Evolutionary conservation across 148 eudicot genomes (phyloP), one percentile per base, ranked within the genome.

Genomic region (Nepenthes gracilis): DNA sequence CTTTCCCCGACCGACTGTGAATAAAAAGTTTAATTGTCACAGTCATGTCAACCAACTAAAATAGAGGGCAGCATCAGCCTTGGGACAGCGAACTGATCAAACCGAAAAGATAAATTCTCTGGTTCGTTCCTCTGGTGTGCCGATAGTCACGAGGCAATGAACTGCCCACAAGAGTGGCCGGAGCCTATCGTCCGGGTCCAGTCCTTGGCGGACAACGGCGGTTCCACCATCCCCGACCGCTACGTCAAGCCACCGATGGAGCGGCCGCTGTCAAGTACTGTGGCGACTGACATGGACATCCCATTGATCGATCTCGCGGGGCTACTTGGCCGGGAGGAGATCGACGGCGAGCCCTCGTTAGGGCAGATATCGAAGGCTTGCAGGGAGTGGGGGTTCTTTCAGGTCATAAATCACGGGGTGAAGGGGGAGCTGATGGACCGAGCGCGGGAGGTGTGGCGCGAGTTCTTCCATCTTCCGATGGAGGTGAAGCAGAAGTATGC

Each of bases 171-270:
- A 49, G 88, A 75, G 14, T 91, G 97, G 97, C 97, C 97, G 0
- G 97, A 87, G 54, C 97, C 96, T 2, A 74, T 91, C 9, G 65
- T 88, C 35, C 85, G 90, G 0, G 97, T 93, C 76, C 98, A 93
- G 59, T 75, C 88, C 9, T 47, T 93, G 14, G 83, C 96, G 9
- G 91, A 91, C 0, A 72, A 77, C 3, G 85, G 88, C 6, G 12
- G 61, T 2, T 35, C 55, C 48, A 6, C 57, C 1, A 79, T 88
- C 51, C 98, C 98, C 0, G 66, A 65, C 23, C 69, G 84, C 32
- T 93, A 84, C 59, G 61, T 93, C 62, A 88, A 79, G 38, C 91
- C 91, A 0, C 60, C 57, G 36, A 7, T 64, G 2, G 85, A 83
- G 43, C 70, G 98, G 59, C 96, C 98, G 0, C 47, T 48, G 1